phyloP scores from a whole-genome alignment of 768 basidiomycete genomes.

The Guyanaporus albipodus region DNA sequence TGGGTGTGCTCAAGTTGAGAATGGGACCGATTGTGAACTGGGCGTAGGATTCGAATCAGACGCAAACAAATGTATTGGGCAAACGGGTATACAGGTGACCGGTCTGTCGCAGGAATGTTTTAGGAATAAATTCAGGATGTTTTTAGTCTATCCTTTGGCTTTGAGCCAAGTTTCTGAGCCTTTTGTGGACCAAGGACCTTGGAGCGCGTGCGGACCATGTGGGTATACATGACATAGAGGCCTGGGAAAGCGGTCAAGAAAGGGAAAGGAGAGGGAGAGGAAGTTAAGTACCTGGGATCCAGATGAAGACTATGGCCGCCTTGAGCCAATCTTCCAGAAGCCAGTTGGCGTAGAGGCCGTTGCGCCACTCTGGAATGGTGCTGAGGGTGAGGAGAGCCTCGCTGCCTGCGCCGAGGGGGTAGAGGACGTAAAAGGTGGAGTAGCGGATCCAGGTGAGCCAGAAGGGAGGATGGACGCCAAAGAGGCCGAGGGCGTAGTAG shows the following conservation, averaged over 20 bases:
- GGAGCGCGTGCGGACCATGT: conserved; percentile 56
- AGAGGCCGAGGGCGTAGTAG: conserved; percentile 72
- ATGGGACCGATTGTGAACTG: conserved; percentile 3
- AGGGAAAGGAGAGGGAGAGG: not conserved
- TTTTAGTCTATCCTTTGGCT: conserved; percentile 23
- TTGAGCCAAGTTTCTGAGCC: conserved; percentile 32
- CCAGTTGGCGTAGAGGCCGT: conserved; percentile 45
- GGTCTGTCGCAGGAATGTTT: not conserved
- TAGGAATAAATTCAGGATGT: conserved; percentile 8
- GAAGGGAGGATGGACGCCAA: conserved; percentile 47
- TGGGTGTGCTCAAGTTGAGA: conserved; percentile 7
- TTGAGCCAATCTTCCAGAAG: conserved; percentile 53
- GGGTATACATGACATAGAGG: conserved; percentile 52
- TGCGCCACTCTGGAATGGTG: conserved; percentile 57
- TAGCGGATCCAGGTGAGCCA: conserved; percentile 80
- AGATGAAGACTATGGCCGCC: conserved; percentile 61
- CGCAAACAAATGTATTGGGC: conserved; percentile 22
- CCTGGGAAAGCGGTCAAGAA: conserved; percentile 25
- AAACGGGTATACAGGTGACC: not conserved
- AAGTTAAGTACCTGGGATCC: conserved; percentile 78
- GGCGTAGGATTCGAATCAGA: no score
- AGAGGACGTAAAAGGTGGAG: conserved; percentile 90
- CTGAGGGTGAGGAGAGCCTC: conserved; percentile 83
- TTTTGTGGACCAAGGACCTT: conserved; percentile 45
- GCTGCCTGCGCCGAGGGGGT: conserved; percentile 87